Evolutionary conservation across 2,329 filamentous ascomycete species (phyloP), one percentile per base, ranked within the genome.

Genomic region (Neocucurbitaria cava): DNA sequence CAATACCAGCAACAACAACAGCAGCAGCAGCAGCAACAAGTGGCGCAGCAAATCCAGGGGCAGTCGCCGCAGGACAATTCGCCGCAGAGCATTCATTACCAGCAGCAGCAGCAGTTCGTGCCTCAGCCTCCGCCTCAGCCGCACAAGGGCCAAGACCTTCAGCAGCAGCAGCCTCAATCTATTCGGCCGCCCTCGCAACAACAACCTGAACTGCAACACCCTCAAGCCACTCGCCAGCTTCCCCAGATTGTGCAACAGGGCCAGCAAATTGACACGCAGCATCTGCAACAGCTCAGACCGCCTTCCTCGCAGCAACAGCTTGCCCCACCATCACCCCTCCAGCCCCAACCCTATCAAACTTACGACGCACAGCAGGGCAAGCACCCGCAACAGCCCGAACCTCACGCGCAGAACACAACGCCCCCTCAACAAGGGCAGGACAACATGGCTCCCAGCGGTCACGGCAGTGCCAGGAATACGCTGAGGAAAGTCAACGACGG

Each of bases 241-340:
- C 71, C 65, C 21, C 72, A 72, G 46, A 67, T 69, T 40, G 58
- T 69, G 17, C 68, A 68, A 48, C 68, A 70, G 38, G 60, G 55
- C 23, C 66, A 66, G 55, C 66, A 62, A 38, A 49, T 62, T 44
- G 71, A 74, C 54, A 46, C 54, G 44, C 71, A 68, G 36, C 69
- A 71, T 45, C 40, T 58, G 30, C 71, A 74, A 49, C 68, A 71
- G 50, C 66, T 72, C 44, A 67, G 70, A 20, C 70, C 72, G 23
- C 68, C 71, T 15, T 73, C 72, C 35, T 71, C 72, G 28, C 71
- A 73, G 31, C 31, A 70, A 31, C 66, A 72, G 49, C 65, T 72
- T 58, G 68, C 68, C 47, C 71, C 72, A 46, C 71, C 72, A 24
- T 74, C 73, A 18, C 73, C 73, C 38, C 59, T 73, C 45, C 73